Percentiles rank a stretch among this genome's conserved stretches.
phyloP scores from a whole-genome alignment of 257 asterid species.

The Lantana camara region DNA sequence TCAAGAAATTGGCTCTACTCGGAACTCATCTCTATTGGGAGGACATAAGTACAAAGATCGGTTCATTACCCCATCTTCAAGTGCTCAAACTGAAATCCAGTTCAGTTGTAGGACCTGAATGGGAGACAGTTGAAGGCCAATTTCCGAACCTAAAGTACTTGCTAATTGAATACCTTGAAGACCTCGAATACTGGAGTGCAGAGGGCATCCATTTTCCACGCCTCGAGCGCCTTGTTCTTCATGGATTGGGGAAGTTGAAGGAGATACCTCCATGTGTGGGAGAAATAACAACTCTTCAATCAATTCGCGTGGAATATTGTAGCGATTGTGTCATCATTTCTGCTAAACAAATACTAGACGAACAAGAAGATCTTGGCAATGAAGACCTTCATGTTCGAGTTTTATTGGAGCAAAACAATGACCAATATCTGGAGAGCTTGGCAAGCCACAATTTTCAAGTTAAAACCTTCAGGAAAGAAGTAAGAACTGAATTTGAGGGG shows the following conservation, averaged over 20 bases:
- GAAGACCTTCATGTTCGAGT: neutral
- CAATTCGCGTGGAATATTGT: neutral
- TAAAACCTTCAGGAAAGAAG: too few species aligned
- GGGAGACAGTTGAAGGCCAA: neutral
- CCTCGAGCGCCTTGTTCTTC: neutral
- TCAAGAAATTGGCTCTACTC: neutral
- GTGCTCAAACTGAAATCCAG: neutral
- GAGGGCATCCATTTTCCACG: too few species aligned
- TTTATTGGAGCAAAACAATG: too few species aligned
- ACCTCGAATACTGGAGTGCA: neutral
- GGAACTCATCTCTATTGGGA: neutral
- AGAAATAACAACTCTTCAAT: conserved; percentile 12
- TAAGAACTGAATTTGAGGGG: too few species aligned
- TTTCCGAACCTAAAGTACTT: neutral
- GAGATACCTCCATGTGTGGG: neutral
- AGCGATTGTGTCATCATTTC: neutral
- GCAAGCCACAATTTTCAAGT: neutral
- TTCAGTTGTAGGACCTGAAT: neutral
- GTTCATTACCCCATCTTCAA: neutral
- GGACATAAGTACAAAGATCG: too few species aligned
- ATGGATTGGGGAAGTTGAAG: neutral
- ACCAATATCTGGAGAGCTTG: neutral
- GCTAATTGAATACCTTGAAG: neutral
- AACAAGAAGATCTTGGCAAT: neutral
- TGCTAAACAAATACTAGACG: conserved; percentile 1